These are phyloP conservation scores for Spathaspora sp. DNA, from an alignment of 1,139 yeast species.

Conservation along the genomic window DNA sequence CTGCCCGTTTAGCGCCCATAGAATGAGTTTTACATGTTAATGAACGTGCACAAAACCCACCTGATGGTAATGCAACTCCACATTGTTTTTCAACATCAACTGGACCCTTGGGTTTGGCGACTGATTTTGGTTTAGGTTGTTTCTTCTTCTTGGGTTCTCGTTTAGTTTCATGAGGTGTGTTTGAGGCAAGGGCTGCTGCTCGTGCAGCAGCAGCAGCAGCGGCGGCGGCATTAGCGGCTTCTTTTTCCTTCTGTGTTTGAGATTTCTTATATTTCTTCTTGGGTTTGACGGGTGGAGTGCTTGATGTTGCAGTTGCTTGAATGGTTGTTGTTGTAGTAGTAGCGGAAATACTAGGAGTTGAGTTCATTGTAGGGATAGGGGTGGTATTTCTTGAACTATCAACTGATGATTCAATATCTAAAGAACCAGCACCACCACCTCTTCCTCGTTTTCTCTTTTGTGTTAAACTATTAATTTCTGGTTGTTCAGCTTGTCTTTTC, in stretches of 20 bases:
- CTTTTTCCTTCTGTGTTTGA: conserved; percentile 45
- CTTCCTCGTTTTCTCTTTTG: conserved; percentile 39
- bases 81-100: conserved; percentile 95
- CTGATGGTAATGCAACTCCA: conserved; percentile 91
- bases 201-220: conserved; percentile 38
- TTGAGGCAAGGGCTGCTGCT: conserved; percentile 17
- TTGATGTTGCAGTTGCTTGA: conserved; percentile 15
- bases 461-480: conserved; percentile 15
- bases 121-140: conserved; percentile 47
- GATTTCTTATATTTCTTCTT: conserved; percentile 49
- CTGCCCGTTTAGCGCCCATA: conserved; percentile 97
- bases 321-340: conserved; percentile 10
- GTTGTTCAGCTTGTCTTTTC: conserved; percentile 30
- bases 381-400: conserved; percentile 43
- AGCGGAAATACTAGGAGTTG: conserved; percentile 15
- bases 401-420: conserved; percentile 42
- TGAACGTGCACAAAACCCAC: conserved; percentile 92
- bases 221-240: conserved; percentile 49
- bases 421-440: conserved; percentile 25
- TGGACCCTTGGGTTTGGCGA: conserved; percentile 65
- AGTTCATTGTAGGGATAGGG: conserved; percentile 28
- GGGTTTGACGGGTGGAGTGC: conserved; percentile 24
- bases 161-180: conserved; percentile 21
- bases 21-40: conserved; percentile 96
- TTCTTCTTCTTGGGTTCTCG: conserved; percentile 32